Base-by-base conservation (phyloP, 768 basidiomycete genomes). In the Collybia sordida region DNA sequence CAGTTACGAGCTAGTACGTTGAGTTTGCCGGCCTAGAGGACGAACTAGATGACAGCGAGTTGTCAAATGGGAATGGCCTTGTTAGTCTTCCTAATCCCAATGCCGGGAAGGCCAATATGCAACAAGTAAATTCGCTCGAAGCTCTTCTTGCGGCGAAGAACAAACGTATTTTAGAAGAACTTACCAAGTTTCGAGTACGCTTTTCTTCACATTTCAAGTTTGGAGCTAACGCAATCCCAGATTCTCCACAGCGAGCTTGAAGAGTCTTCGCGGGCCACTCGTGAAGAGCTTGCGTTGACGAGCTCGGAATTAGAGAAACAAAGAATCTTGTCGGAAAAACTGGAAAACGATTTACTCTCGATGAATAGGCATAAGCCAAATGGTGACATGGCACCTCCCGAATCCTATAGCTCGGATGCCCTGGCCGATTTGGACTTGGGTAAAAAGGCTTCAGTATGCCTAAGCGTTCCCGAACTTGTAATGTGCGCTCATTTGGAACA, bases 11-110 rank as follows among this genome's bases (percentile, higher is more conserved):
- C 25, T 58, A 98, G 97, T 98, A 88, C 58, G 95, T 99, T 50
- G 96, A 98, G 63, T 98, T 98, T 63, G 86, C 90, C 6, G 92
- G 93, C 7, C 79, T 93, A 24, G 92, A 96, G 28, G 84, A 85
- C 28, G 84, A 89, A 44, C 80, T 79, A 15, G 83, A 82, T 18
- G 82, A 83, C 27, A 31, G 31, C 31, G 83, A 76, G 18, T 75
- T 73, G 54, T 71, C 71, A 22, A 64, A 69, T 6, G 61, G 62
- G 42, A 70, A 72, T 42, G 77, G 70, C 1, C 63, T 74, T n/a
- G 83, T 91, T 9, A 81, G 80, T 24, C 76, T 98, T 25, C 95
- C 95, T 0, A 84, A 94, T 64, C 94, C 96, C 1, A 95, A 96
- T 57, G 86, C 92, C 6, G 83, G 83, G 53, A 93, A 93, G 64